Percentiles rank a stretch among this genome's conserved stretches.
Evolutionary conservation across 495 filamentous ascomycete genomes (phyloP).

Genomic region (Aspergillus avenaceus): DNA sequence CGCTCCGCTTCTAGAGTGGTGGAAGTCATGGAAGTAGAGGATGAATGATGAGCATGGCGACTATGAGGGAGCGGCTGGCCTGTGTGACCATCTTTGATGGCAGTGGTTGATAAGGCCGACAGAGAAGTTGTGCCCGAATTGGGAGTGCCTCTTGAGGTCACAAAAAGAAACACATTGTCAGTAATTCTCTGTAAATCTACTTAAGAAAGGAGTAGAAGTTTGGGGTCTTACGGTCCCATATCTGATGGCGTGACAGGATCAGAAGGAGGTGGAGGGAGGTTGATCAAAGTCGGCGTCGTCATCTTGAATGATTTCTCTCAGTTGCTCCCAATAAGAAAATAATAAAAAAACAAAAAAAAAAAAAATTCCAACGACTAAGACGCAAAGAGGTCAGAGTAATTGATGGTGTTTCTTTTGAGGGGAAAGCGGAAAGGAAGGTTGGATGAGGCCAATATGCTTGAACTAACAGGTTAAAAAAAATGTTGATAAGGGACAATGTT

Average conservation of each 20-base stretch:
- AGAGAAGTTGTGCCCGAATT: slow-evolving; percentile 83
- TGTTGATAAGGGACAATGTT: no score
- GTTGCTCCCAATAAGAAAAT: no score
- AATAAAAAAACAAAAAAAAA: no score
- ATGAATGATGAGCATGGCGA: slow-evolving; percentile 52
- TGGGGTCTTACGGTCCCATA: slow-evolving; percentile 72
- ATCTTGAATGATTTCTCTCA: slow-evolving; percentile 14
- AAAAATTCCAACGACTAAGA: no score
- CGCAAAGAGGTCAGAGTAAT: no score
- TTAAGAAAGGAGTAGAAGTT: background rate
- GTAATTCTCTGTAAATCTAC: slow-evolving; percentile 1
- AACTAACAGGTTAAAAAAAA: no score
- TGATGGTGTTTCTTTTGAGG: no score
- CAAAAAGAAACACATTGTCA: slow-evolving; percentile 9
- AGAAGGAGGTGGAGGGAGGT: slow-evolving; percentile 78
- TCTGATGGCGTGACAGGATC: slow-evolving; percentile 87
- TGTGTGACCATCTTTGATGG: slow-evolving; percentile 90
- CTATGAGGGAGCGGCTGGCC: slow-evolving; percentile 57
- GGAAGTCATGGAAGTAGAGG: slow-evolving; percentile 49
- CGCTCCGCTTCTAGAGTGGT: slow-evolving; percentile 81
- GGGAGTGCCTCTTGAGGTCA: slow-evolving; percentile 79
- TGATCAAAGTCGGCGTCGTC: slow-evolving; percentile 66
- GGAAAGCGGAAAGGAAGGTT: no score
- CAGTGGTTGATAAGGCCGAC: slow-evolving; percentile 81
- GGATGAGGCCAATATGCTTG: no score